Evolutionary conservation across 208 protist species (phyloP).

Genomic region (Trypanosoma avium): DNA sequence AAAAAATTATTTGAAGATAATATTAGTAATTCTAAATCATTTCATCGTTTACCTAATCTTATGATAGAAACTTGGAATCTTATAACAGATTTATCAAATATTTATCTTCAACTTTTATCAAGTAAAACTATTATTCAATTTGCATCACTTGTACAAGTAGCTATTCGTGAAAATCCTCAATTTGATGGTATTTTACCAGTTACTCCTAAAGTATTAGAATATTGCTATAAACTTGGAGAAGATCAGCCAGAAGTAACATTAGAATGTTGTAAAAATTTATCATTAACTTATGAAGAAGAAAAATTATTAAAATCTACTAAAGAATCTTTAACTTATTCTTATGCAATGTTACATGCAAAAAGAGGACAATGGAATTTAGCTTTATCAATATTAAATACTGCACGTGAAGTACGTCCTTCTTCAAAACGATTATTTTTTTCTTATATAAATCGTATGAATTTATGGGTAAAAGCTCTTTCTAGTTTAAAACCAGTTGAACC

Average conservation of each 20-base stretch:
- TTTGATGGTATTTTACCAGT: constrained; percentile 64
- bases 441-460: constrained; percentile 7
- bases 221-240: constrained; percentile 46
- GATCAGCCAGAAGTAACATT: constrained; percentile 45
- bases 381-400: constrained; percentile 36
- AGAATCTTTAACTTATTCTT: constrained; percentile 50
- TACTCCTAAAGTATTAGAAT: constrained; percentile 37
- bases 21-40: constrained; percentile 12
- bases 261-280: constrained; percentile 35
- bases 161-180: constrained; percentile 50
- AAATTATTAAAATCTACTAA: constrained; percentile 27
- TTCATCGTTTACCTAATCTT: constrained; percentile 15
- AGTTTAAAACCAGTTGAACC: constrained; percentile 8
- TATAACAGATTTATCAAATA: constrained; percentile 26
- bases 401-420: constrained; percentile 53
- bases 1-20: constrained; percentile 23
- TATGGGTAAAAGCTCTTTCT: constrained; percentile 12
- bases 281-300: constrained; percentile 30
- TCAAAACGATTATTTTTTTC: constrained; percentile 30
- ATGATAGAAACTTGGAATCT: constrained; percentile 39
- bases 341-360: constrained; percentile 39
- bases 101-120: constrained; percentile 32
- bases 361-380: constrained; percentile 46
- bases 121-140: constrained; percentile 48
- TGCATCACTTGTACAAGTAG: constrained; percentile 38